A percentile compares a stretch with the other conserved stretches of the same genome.
Evolutionary conservation across 2,329 filamentous ascomycete species (phyloP).

Genomic region (Pseudogymnoascus sp.): DNA sequence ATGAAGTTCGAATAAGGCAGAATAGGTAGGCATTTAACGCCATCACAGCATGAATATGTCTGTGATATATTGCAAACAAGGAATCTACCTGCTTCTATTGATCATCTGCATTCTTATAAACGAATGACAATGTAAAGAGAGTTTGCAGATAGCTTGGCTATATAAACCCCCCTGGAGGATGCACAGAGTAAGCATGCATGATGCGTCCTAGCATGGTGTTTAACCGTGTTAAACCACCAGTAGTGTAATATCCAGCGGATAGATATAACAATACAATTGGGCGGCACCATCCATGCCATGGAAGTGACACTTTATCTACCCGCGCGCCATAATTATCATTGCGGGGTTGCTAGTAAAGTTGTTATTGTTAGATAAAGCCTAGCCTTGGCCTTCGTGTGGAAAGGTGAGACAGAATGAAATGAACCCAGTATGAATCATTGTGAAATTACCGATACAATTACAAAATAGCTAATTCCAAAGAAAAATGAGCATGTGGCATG

Average conservation of each 20-base stretch:
- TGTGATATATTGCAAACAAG: neutral
- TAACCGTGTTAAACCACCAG: neutral
- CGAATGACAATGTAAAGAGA: neutral
- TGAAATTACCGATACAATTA: neutral
- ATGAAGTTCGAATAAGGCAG: neutral
- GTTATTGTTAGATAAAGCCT: neutral
- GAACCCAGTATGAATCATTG: neutral
- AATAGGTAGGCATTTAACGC: neutral
- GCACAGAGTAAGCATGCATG: slow-evolving; percentile 3
- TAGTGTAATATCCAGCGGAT: neutral
- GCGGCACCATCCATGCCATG: neutral
- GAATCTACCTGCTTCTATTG: neutral
- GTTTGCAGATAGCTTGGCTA: neutral
- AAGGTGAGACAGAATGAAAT: neutral
- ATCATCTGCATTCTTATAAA: neutral
- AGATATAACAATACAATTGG: neutral
- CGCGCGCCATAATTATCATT: neutral
- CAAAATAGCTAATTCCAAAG: neutral
- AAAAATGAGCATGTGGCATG: neutral
- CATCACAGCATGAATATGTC: neutral
- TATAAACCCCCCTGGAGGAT: neutral
- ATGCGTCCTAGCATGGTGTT: neutral
- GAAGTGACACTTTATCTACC: neutral
- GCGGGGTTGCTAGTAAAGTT: neutral
- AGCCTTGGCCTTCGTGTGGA: neutral